Base-by-base conservation (phyloP, 331 rosid genomes). In the Erythrophleum ivorense region DNA sequence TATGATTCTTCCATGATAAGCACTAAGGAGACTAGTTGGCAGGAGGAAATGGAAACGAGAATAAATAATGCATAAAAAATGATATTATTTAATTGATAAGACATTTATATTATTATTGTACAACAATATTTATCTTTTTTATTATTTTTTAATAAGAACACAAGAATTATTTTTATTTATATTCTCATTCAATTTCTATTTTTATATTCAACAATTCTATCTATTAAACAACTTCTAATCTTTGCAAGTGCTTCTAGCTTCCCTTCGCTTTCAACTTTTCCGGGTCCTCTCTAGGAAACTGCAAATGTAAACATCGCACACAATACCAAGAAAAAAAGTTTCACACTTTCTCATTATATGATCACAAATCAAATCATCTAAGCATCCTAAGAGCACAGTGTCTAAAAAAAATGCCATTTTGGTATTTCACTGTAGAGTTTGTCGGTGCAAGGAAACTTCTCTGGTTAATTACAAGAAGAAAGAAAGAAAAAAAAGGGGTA, bases 351-450 rank as follows among this genome's bases (percentile, higher is more conserved):
- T 63, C 41, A 5, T 38, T 36, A 15, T 36, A n/a, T 1, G 10
- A 41, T 43, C 55, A 19, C 18, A 0, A 71, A 55, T 74, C 53
- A n/a, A 54, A 19, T 55, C 67, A 74, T 10, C 67, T 16, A 54
- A 54, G 78, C 66, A 74, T 74, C 78, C 78, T 36, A 74, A 38
- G 78, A 55, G n/a, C 46, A 74, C 14, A 38, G 66, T 74, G 4
- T 6, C 36, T 74, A 12, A 12, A 29, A 49, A 10, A 41, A 53
- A 29, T 14, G 8, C 29, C 10, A 53, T 50, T 59, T 58, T 62
- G 73, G 54, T 36, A 43, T 62, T 59, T 76, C 19, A 3, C 34
- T 60, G 48, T 70, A 71, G 19, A 63, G 21, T 43, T 70, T 57
- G 52, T 71, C 71, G 78, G 78, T 79, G 78, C 41, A 71, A 55